Base-by-base conservation (phyloP, 768 basidiomycete species). In the Russula abietina region DNA sequence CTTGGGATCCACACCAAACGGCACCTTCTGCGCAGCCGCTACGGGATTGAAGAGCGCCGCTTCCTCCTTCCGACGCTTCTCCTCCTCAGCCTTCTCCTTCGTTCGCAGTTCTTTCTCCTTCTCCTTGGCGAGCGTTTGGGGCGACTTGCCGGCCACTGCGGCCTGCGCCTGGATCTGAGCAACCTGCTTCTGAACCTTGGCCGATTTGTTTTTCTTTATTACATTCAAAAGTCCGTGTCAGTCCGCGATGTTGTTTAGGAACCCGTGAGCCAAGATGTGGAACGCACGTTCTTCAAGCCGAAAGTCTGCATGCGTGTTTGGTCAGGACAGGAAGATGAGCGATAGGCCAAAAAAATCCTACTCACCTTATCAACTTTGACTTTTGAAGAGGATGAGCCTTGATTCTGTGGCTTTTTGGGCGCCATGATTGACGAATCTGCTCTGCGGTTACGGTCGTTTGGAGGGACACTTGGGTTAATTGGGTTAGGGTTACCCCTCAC, bases 1-100 rank as follows among this genome's bases (percentile, higher is more conserved):
- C 81, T 97, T 98, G 30, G 95, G 96, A 75, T 98, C 95, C 51
- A 94, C 93, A 26, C 96, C 96, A 62, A 96, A 93, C 0, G 96
- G 92, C 48, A 98, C 81, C 72, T 91, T 93, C 78, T 93, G 92
- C 55, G 77, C 1, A 10, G 43, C 71, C 71, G 90, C 87, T 55
- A 87, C 86, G 52, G 91, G 88, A 70, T 88, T 87, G 70, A 95
- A 79, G 67, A 97, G 75, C 26, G 85, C 88, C 2, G 90, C 89
- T 67, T 94, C 88, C 77, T 95, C 90, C 75, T 88, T 92, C 73
- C 77, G 81, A 55, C 86, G 81, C 72, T 93, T 91, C 75, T 90
- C 92, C 72, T 89, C 91, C 19, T 92, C 90, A 0, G 77, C 72
- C 72, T 89, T 88, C 53, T 78, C 83, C 73, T 92, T 91, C 50